A percentile compares a stretch with the other conserved stretches of the same genome.
Conservation (phyloP, 371 early-diverging fungal species). For the Saksenaea oblongispora region DNA sequence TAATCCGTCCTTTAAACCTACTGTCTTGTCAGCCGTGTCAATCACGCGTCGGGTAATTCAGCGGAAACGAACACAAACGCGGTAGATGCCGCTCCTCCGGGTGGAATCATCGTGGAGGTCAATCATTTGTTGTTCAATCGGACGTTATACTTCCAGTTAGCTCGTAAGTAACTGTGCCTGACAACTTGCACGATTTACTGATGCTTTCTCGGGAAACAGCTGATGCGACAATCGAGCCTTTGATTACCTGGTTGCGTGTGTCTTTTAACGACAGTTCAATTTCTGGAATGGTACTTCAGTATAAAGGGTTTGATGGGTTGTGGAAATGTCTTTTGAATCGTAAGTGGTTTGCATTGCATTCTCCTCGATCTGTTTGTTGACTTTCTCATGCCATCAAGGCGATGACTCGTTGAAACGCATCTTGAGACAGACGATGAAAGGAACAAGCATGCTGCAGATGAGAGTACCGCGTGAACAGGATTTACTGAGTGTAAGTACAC, state of each 20-base stretch:
- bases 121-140: constrained; percentile 45
- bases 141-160: constrained; percentile 46
- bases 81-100: background rate
- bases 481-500: constrained; percentile 25
- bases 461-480: constrained; percentile 34
- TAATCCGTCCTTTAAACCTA: background rate
- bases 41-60: background rate
- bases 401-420: constrained; percentile 35
- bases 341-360: constrained; percentile 11
- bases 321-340: constrained; percentile 34
- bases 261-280: constrained; percentile 47
- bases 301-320: constrained; percentile 37
- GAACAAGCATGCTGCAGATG: constrained; percentile 18
- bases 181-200: background rate
- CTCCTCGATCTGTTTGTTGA: background rate
- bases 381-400: constrained; percentile 6
- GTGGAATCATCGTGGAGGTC: constrained; percentile 47
- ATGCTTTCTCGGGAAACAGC: constrained; percentile 19
- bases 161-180: constrained; percentile 29
- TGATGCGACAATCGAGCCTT: constrained; percentile 54
- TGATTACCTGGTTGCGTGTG: constrained; percentile 45
- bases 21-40: background rate
- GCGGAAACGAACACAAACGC: background rate
- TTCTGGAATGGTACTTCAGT: constrained; percentile 50
- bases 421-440: constrained; percentile 21